Evolutionary conservation across 495 filamentous ascomycete species (phyloP).

Genomic region (Daldinia concentrica): DNA sequence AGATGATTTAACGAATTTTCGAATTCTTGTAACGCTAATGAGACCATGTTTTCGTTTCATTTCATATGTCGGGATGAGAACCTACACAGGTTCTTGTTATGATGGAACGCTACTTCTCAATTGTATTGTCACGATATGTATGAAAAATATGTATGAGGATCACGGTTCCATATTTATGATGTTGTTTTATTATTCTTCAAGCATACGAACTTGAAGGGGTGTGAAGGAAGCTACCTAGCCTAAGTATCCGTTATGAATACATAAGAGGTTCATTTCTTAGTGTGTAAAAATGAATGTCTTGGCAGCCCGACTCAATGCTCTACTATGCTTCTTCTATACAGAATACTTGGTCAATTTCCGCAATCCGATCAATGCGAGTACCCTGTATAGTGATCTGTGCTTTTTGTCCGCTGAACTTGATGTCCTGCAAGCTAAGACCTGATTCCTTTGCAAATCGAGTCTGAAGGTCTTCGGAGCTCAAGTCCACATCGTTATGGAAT

Average conservation of each 20-base stretch:
- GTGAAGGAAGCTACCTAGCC: not conserved
- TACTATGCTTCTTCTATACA: not conserved
- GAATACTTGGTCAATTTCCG: no score
- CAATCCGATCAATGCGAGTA: no score
- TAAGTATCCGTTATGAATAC: not conserved
- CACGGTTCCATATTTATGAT: slow-evolving; percentile 15
- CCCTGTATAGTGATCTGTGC: no score
- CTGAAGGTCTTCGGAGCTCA: no score
- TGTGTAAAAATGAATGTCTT: not conserved
- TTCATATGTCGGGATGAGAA: slow-evolving; percentile 14
- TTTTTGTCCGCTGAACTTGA: no score
- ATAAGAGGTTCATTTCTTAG: not conserved
- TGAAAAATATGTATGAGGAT: slow-evolving; percentile 27
- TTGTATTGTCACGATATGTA: slow-evolving; percentile 37
- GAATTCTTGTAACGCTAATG: slow-evolving; percentile 18
- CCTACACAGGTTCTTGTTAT: not conserved
- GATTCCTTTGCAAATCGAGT: no score
- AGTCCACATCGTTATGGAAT: no score
- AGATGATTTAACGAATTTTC: slow-evolving; percentile 22
- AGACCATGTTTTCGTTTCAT: slow-evolving; percentile 21
- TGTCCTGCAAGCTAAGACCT: no score
- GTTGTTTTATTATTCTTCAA: not conserved
- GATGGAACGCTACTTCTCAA: not conserved
- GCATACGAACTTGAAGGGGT: slow-evolving; percentile 8
- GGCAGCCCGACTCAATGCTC: not conserved